Evolutionary conservation across 495 filamentous ascomycete genomes (phyloP), one percentile per base, ranked within the genome.

Genomic region (Lepraria neglecta): DNA sequence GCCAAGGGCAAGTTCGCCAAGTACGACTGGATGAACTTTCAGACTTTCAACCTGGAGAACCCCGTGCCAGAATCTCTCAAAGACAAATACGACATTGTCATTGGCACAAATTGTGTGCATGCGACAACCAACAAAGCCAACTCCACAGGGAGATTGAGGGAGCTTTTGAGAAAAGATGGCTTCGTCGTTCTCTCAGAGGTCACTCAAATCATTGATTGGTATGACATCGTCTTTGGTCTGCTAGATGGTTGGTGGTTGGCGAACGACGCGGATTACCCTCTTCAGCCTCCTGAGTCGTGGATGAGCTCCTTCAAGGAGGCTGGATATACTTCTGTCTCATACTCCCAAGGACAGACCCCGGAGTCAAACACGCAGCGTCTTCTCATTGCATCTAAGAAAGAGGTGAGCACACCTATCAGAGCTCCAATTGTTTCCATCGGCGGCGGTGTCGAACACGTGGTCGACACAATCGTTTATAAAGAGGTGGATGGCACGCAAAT

Each of bases 241-340:
- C 64, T 82, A 3, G 78, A 80, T 28, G 79, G 78, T 6, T 80
- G 78, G 77, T 82, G 79, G 79, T 77, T 76, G 53, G 64, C 74
- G 19, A 78, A 80, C 56, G 79, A 74, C 7, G 71, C 77, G 0
- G 30, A 61, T 21, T 75, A 79, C 61, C 74, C 67, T 24, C 58
- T 76, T 1, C 65, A 65, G 2, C 14, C 30, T 33, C 67, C 66
- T 21, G 6, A 21, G 2, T 40, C 63, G 17, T 80, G 78, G 78
- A 62, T 75, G 12, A 54, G 56, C 6, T 65, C 33, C 7, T 24
- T 79, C 35, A 65, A 58, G 1, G 31, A 55, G 10, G 70, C 67
- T 46, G 77, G 77, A 0, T 79, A 65, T 55, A 47, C 64, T 0
- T 59, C 69, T 50, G 71, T 78, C 2, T 63, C 64, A 15, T 76